Conservation (phyloP, 1,284 basidiomycete species). For the Anthracocystis panici-leucophaei region DNA sequence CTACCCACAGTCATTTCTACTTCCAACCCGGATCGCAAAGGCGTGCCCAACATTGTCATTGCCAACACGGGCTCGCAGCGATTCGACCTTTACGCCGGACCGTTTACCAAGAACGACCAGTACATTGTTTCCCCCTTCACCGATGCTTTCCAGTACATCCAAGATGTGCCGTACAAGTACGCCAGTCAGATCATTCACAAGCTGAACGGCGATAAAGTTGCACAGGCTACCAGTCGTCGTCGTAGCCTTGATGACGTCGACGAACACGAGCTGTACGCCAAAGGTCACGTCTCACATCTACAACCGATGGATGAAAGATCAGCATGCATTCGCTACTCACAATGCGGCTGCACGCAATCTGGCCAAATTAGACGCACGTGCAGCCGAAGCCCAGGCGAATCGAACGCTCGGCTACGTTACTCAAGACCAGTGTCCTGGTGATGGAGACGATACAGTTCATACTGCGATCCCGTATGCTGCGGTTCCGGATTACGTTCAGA, state of each 20-base stretch:
- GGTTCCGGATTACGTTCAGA: conserved; percentile 62
- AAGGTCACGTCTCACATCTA: conserved; percentile 49
- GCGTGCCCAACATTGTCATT: conserved; percentile 55
- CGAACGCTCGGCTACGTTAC: conserved; percentile 66
- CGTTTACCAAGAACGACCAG: conserved; percentile 65
- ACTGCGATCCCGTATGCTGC: conserved; percentile 45
- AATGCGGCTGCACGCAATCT: conserved; percentile 14
- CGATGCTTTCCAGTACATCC: conserved; percentile 62
- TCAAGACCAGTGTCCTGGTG: conserved; percentile 50
- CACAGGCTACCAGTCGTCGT: conserved; percentile 19
- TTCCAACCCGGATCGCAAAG: conserved; percentile 49
- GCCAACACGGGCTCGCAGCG: conserved; percentile 65
- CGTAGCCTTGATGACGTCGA: conserved; percentile 25
- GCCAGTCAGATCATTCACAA: conserved; percentile 50
- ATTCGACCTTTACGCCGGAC: conserved; percentile 61
- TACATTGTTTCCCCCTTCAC: conserved; percentile 66
- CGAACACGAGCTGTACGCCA: conserved; percentile 34
- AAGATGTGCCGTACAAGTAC: conserved; percentile 58
- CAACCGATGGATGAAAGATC: conserved; percentile 45
- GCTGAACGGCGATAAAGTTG: conserved; percentile 42
- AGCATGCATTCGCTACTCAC: conserved; percentile 12
- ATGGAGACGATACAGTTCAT: conserved; percentile 63
- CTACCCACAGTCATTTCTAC: conserved; percentile 65
- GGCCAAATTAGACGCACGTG: conserved; percentile 26
- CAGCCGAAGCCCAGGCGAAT: conserved; percentile 20